phyloP scores from a whole-genome alignment of 129 eudicot species.

The Tagetes patula region DNA sequence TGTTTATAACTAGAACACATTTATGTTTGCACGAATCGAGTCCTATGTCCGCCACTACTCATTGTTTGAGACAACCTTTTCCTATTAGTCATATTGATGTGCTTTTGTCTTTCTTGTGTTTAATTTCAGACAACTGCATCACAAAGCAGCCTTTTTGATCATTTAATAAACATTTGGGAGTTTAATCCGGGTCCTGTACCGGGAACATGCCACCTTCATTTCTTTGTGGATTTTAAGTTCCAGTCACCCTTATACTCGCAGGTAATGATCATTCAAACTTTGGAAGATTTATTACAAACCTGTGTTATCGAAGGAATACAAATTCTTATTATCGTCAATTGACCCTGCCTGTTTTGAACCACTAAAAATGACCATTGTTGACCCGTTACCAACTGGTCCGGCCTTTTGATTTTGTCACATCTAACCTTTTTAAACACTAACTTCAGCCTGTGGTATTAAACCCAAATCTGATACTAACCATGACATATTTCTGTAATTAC shows the following conservation, averaged over 20 bases:
- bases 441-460: background rate
- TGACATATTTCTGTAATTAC: too few species aligned
- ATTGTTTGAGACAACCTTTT: background rate
- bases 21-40: background rate
- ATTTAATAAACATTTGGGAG: constrained; percentile 93
- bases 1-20: background rate
- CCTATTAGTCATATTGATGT: background rate
- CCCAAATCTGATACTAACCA: background rate
- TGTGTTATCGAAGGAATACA: too few species aligned
- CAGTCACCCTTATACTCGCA: constrained; percentile 90
- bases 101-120: background rate
- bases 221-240: constrained; percentile 92
- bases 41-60: background rate
- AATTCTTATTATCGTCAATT: too few species aligned
- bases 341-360: background rate
- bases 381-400: background rate
- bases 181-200: constrained; percentile 85
- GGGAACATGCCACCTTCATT: constrained; percentile 76
- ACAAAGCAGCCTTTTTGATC: constrained; percentile 80
- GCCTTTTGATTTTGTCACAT: too few species aligned
- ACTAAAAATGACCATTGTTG: background rate
- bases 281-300: background rate
- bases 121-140: constrained; percentile 72
- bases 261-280: constrained; percentile 40
- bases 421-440: background rate